Evolutionary conservation across 106 monocot species (phyloP), one percentile per base, ranked within the genome.

Genomic region (Platanthera guangdongensis): DNA sequence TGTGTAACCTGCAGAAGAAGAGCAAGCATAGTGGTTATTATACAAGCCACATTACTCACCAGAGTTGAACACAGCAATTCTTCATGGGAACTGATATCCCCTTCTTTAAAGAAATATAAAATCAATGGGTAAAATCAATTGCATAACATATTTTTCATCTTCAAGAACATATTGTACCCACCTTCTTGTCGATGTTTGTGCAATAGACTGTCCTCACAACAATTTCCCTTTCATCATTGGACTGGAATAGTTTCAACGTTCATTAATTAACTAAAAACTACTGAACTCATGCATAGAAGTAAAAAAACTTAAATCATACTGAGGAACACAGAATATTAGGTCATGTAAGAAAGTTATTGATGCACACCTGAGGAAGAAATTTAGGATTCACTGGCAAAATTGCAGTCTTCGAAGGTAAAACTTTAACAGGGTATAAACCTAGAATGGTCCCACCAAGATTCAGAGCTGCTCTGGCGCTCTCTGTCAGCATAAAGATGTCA

Each of bases 321-420:
- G 3, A 39, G 39, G 39, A 39, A 90, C 25, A 25, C 25, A 25
- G 25, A 25, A 25, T 25, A 25, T 25, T 25, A 25, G 25, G 25
- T 25, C 25, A 25, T 25, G 25, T 25, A 79, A 68, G 16, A 51
- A 75, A 4, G 9, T n/a, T 74, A 11, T 55, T 5, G 51, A 8
- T 21, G 73, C 73, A n/a, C 49, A 92, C 91, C 88, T 74, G 75
- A 12, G 92, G 92, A 77, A 92, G 88, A 78, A 84, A 92, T 76
- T 77, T 81, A 28, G 92, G 92, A 83, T 92, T 92, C 50, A 92
- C 88, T 9, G 92, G 92, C 72, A 87, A 77, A 52, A 92, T 92
- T 9, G 88, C 86, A 76, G 92, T 88, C 79, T 87, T 92, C 79
- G 92, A 92, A 71, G 88, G 92, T n/a, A 88, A 75, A 6, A 92